Conservation (phyloP, 345 rosid genomes). For the Salix purpurea region DNA sequence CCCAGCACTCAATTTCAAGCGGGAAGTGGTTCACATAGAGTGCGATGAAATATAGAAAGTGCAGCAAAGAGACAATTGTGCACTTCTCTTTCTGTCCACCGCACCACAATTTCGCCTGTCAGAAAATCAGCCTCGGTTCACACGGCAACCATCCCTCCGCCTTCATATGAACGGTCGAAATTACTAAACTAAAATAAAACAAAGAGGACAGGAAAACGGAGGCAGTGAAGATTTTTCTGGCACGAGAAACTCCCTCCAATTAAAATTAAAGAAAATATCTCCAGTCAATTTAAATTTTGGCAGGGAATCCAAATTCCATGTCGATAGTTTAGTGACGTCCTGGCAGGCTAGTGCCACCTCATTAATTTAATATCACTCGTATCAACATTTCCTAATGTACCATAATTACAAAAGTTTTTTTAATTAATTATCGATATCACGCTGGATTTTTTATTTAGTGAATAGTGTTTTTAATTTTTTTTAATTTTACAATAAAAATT, state of each 20-base stretch:
- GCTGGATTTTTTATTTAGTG: too few relatives aligned
- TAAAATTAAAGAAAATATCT: background rate
- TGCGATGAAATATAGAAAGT: background rate
- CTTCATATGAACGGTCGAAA: background rate
- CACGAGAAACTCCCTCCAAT: background rate
- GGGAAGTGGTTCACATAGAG: background rate
- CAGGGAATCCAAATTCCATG: background rate
- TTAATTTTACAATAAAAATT: too few relatives aligned
- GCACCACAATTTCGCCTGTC: background rate
- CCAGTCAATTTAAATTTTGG: background rate
- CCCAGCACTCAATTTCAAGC: background rate
- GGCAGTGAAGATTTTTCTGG: background rate
- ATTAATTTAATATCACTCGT: background rate
- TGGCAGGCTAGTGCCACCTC: background rate
- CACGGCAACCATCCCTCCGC: too few relatives aligned
- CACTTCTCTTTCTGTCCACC: background rate
- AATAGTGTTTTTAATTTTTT: too few relatives aligned
- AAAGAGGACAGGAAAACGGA: background rate
- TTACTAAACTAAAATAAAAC: background rate
- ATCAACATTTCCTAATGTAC: background rate
- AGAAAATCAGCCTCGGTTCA: background rate
- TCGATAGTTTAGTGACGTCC: background rate
- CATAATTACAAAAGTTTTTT: too few relatives aligned
- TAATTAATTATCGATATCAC: too few relatives aligned
- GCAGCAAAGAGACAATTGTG: background rate